Evolutionary conservation across 2,329 filamentous ascomycete genomes (phyloP).

Genomic region (Domatiomyces globalis): DNA sequence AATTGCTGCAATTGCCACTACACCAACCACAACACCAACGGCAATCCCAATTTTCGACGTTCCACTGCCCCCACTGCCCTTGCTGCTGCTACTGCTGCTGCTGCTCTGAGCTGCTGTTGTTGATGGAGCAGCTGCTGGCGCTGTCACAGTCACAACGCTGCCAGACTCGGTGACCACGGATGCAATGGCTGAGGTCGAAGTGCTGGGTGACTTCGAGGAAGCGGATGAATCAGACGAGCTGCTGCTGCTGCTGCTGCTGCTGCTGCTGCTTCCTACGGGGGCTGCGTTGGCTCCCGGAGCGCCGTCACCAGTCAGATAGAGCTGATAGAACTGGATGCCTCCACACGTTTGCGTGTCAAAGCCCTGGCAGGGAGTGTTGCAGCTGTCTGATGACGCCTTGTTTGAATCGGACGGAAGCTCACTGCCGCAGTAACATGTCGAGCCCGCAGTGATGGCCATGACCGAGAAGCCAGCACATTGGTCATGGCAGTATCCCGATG

Average conservation of each 20-base stretch:
- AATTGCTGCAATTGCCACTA: constrained; percentile 53
- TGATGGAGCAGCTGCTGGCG: constrained; percentile 1
- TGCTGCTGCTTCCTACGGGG: constrained; percentile 17
- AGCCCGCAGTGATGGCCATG: constrained; percentile 46
- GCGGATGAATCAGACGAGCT: constrained; percentile 32
- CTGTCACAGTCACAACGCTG: constrained; percentile 7
- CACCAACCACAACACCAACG: constrained; percentile 73
- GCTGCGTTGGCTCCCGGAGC: constrained; percentile 24
- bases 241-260: constrained; percentile 27
- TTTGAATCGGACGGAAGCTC: constrained; percentile 46
- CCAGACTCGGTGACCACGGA: constrained; percentile 25
- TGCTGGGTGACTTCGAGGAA: constrained; percentile 7
- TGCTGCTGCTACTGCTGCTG: not conserved
- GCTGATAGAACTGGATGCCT: constrained; percentile 37
- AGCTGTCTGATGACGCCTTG: constrained; percentile 45
- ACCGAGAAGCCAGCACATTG: constrained; percentile 42
- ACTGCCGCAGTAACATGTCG: constrained; percentile 60
- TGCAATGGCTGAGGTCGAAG: constrained; percentile 19
- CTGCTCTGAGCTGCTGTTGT: constrained; percentile 12
- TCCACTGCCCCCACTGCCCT: constrained; percentile 23
- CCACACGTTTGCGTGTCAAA: constrained; percentile 54
- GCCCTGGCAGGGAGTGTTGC: constrained; percentile 52
- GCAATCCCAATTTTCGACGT: constrained; percentile 74
- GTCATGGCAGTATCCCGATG: constrained; percentile 40
- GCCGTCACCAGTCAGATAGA: constrained; percentile 37